These are phyloP conservation scores for Gynochthodes officinalis DNA, from an alignment of 257 asterid species.

Conservation along the genomic window DNA sequence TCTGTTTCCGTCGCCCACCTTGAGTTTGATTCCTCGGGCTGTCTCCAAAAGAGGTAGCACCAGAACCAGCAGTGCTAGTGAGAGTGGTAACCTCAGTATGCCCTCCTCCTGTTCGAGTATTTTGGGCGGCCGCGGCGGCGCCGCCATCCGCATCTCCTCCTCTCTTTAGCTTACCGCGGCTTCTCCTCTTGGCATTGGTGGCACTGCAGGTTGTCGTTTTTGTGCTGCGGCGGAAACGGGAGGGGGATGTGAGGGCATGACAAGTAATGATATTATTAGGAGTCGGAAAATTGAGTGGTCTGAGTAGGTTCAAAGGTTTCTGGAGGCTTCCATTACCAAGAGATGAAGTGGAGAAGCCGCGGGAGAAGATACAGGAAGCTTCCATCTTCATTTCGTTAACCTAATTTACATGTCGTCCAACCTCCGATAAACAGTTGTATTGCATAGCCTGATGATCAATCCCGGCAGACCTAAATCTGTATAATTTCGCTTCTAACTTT, in stretches of 20 bases:
- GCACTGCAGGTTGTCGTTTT: constrained; percentile 10
- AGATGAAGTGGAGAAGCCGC: constrained; percentile 49
- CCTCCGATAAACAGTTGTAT: neutral
- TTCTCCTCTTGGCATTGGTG: constrained; percentile 25
- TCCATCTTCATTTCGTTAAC: constrained; percentile 32
- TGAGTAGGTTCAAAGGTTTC: constrained; percentile 32
- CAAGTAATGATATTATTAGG: neutral
- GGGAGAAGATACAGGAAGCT: constrained; percentile 51
- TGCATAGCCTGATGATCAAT: too few relatives aligned
- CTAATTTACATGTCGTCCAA: neutral
- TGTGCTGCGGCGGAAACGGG: constrained; percentile 7
- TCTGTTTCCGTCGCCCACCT: neutral
- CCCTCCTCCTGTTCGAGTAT: too few relatives aligned
- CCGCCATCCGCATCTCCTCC: neutral
- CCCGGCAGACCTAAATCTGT: too few relatives aligned
- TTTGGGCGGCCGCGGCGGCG: neutral
- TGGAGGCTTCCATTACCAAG: neutral
- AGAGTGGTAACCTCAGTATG: neutral
- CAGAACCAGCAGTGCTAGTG: neutral
- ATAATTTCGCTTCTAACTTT: too few relatives aligned
- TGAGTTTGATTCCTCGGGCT: neutral
- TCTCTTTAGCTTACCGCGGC: constrained; percentile 22
- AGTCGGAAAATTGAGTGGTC: neutral
- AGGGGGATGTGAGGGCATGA: constrained; percentile 15
- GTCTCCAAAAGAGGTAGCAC: neutral